Evolutionary conservation across 352 stramenopile genomes (phyloP), one percentile per base, ranked within the genome.

Genomic region (Pythium phragmitis): DNA sequence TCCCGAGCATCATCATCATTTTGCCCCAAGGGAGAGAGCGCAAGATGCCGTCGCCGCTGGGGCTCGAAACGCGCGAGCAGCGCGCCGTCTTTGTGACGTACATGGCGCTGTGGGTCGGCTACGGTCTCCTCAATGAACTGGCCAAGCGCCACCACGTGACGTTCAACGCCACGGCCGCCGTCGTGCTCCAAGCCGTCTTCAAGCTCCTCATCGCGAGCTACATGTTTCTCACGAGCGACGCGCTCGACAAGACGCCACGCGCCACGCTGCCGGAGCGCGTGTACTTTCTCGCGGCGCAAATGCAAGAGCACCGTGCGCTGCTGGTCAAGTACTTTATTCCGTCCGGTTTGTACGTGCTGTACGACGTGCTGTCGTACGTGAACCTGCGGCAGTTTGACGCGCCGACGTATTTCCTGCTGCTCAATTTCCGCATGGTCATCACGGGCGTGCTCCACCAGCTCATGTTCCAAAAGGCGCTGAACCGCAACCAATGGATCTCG

Each of bases 311-410:
- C 57, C 70, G 72, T 36, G 46, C 36, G 42, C 70, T 93, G 14
- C 60, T 91, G 19, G 57, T 86, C 63, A 76, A 80, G 21, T 93
- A 93, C 76, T 75, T 92, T 51, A 82, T 93, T 39, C 85, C 85
- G 0, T 82, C 82, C 19, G 81, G 80, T 0, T 72, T 93, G 23
- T 93, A 93, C 75, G 85, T 88, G 19, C 68, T 91, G 48, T 92
- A 93, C 69, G 85, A 93, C 60, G 82, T 92, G 45, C 68, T 93
- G 50, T 88, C 85, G 42, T 92, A 93, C 69, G 75, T 92, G n/a
- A 93, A 93, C 64, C 61, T 92, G 45, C 76, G 80, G 11, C 68
- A 72, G 13, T 91, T 93, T 52, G 82, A 93, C 62, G 79, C 85
- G 52, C 63, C 82, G 4, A 93, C 85, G 23, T 93, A 93, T 60